These are phyloP conservation scores for Amyloporia xantha DNA, from an alignment of 768 basidiomycete genomes.

Conservation along the genomic window DNA sequence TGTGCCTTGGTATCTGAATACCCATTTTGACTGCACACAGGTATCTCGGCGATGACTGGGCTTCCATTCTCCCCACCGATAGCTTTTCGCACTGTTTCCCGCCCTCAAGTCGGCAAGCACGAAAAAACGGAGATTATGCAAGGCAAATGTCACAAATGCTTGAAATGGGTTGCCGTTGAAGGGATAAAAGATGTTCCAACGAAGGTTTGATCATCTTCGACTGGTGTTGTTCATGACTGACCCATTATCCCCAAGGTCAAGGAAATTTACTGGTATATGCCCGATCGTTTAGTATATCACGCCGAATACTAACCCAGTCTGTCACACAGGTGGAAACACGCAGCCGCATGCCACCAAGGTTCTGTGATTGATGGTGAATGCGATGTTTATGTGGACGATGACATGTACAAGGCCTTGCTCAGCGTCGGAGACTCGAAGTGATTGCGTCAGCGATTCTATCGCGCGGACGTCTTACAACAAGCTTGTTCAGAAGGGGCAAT, in stretches of 20 bases:
- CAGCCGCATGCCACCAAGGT: slow-evolving; percentile 65
- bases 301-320: background rate
- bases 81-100: slow-evolving; percentile 44
- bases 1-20: background rate
- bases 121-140: slow-evolving; percentile 56
- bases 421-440: background rate
- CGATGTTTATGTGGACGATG: slow-evolving; percentile 51
- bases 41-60: slow-evolving; percentile 62
- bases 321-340: slow-evolving; percentile 88
- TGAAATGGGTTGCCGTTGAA: slow-evolving; percentile 65
- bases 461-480: background rate
- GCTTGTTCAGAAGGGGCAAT: too few relatives aligned
- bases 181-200: slow-evolving; percentile 68
- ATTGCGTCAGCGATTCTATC: background rate
- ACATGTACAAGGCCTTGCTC: slow-evolving; percentile 8
- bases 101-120: slow-evolving; percentile 45
- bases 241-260: slow-evolving; percentile 47
- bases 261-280: slow-evolving; percentile 70
- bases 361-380: slow-evolving; percentile 48
- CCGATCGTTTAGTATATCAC: background rate
- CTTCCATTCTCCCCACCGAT: slow-evolving; percentile 75
- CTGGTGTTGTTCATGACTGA: background rate
- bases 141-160: slow-evolving; percentile 75
- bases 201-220: slow-evolving; percentile 39
- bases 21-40: slow-evolving; percentile 28